Evolutionary conservation across 176 grass and related monocot genomes (phyloP), one percentile per base, ranked within the genome.

Genomic region (Pontederia crassipes): DNA sequence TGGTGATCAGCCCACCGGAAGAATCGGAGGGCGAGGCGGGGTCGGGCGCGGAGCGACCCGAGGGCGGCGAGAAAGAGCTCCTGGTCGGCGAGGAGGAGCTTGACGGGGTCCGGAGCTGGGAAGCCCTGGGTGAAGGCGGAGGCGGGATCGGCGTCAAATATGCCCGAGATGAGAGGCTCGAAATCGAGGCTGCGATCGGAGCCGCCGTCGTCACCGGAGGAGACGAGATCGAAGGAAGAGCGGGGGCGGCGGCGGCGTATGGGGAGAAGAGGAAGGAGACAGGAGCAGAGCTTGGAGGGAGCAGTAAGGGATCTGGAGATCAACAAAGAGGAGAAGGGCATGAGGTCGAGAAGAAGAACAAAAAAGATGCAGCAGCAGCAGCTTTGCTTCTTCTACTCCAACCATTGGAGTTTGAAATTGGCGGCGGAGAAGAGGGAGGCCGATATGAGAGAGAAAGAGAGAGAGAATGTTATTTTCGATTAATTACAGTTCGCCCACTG

Each of bases 1-100:
- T 89, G 85, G 15, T 35, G 46, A 72, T 95, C 85, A 55, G 90
- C 90, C 90, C 85, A 95, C 66, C 85, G 59, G 67, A 95, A 89
- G 47, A 95, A 81, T 57, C 74, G 71, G 59, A 74, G 74, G 58
- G 82, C 87, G 48, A 86, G 70, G 49, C 59, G 55, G 14, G 87
- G 87, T 64, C 61, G 55, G 65, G 68, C 40, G 8, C 69, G 69
- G 55, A 85, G 57, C 32, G 74, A 81, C 16, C 53, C 24, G 56
- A 75, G 72, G 17, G 78, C 62, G 45, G 65, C 68, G 49, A 68
- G 57, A 51, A 74, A 70, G 71, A 70, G 57, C 32, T 57, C 55
- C 27, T 24, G 58, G n/a, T 69, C 67, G 49, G 58, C 40, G 64
- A 75, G 64, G 49, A 65, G 32, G 9, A 65, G 64, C 49, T 60